These are phyloP conservation scores for Helichrysum umbraculigerum DNA, from an alignment of 129 eudicot genomes.

Conservation along the genomic window DNA sequence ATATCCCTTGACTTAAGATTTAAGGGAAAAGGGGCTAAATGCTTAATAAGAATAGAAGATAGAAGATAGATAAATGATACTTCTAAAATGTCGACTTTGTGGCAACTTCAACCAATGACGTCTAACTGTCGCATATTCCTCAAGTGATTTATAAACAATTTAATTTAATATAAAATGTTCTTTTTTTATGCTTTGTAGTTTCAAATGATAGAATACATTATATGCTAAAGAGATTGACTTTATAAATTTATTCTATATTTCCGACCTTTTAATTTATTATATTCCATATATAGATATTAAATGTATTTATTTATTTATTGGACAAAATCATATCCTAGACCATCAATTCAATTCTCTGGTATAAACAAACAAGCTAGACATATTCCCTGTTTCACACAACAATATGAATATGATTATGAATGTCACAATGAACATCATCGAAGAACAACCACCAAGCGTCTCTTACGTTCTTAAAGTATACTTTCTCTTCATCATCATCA, in stretches of 20 bases:
- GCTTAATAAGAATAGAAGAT: too few species aligned
- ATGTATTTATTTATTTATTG: too few species aligned
- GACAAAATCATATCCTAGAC: background rate
- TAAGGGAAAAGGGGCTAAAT: too few species aligned
- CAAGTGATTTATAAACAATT: background rate
- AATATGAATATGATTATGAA: background rate
- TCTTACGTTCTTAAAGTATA: slow-evolving; percentile 25
- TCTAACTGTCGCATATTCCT: background rate
- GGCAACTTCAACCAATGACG: too few species aligned
- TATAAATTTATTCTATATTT: background rate
- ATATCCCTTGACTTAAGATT: too few species aligned
- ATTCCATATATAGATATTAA: too few species aligned
- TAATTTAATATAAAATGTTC: too few species aligned
- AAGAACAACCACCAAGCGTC: slow-evolving; percentile 5
- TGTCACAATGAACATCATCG: background rate
- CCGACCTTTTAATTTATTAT: background rate
- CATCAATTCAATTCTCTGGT: background rate
- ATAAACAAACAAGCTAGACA: background rate
- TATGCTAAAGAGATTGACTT: background rate
- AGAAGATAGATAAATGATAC: too few species aligned
- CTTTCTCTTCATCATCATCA: slow-evolving; percentile 30
- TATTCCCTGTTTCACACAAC: background rate
- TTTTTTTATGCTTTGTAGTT: too few species aligned
- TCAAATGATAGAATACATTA: too few species aligned
- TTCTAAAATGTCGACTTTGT: too few species aligned